Evolutionary conservation across 129 eudicot species (phyloP).

Genomic region (Oenanthe sinensis): DNA sequence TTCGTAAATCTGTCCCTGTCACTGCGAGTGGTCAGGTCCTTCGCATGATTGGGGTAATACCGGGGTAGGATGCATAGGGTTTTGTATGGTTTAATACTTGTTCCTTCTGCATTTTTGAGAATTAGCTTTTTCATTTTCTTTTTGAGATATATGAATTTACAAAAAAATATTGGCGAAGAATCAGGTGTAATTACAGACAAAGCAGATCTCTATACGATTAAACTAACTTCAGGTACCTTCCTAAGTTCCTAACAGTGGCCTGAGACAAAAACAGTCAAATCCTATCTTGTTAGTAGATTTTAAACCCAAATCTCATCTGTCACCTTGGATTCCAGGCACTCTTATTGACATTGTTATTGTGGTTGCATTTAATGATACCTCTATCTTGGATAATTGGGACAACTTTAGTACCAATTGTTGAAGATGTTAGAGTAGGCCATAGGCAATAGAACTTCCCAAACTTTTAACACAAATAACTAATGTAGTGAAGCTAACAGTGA

Average conservation of each 20-base stretch:
- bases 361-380: not conserved
- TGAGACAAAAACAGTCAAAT: not conserved
- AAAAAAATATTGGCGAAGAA: not conserved
- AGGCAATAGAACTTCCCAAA: not conserved
- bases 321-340: not conserved
- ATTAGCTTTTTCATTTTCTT: not conserved
- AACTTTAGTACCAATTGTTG: not conserved
- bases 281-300: not conserved
- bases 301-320: not conserved
- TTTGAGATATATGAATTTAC: not conserved
- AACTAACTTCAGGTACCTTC: not conserved
- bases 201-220: not conserved
- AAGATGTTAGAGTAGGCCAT: not conserved
- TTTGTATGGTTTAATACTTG: not conserved
- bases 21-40: not conserved
- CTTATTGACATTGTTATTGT: not conserved
- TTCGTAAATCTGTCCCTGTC: not conserved
- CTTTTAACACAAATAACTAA: not conserved
- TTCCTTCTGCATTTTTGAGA: not conserved
- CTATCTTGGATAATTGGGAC: not conserved
- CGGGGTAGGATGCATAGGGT: not conserved
- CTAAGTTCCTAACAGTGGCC: not conserved
- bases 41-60: not conserved
- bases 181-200: not conserved
- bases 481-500: not conserved